These are phyloP conservation scores for Acacia confusa DNA, from an alignment of 306 rosid genomes.

Conservation along the genomic window DNA sequence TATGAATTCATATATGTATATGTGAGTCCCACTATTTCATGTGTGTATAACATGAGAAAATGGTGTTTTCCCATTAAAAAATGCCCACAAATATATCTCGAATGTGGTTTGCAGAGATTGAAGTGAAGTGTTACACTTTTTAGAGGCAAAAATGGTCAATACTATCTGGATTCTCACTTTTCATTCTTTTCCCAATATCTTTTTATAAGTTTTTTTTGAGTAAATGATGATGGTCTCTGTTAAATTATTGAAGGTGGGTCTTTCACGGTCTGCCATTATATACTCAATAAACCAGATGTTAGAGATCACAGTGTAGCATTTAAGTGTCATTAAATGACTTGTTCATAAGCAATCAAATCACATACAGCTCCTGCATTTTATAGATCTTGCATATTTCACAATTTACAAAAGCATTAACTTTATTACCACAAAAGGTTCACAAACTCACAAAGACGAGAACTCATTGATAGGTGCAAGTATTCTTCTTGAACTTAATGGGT, in stretches of 20 bases:
- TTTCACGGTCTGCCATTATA: background rate
- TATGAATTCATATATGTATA: too few species aligned
- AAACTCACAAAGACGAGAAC: background rate
- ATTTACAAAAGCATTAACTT: conserved; percentile 26
- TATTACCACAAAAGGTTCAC: conserved; percentile 27
- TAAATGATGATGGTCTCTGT: background rate
- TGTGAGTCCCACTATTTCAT: too few species aligned
- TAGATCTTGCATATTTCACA: background rate
- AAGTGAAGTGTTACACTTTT: background rate
- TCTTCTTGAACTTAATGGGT: conserved; percentile 50
- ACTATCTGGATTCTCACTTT: background rate
- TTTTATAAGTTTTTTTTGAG: background rate
- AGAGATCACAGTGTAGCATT: background rate
- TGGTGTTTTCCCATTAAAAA: too few species aligned
- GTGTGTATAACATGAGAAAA: too few species aligned
- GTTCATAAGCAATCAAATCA: background rate
- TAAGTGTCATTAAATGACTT: background rate
- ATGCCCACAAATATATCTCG: too few species aligned
- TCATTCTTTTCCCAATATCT: background rate
- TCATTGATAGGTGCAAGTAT: conserved; percentile 52
- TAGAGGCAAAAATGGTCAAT: background rate
- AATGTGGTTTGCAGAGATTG: background rate
- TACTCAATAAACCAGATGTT: background rate
- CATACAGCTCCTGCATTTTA: background rate
- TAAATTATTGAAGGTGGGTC: background rate